Conservation (phyloP, 2,329 filamentous ascomycete genomes). For the Paraconiothyrium sp. region DNA sequence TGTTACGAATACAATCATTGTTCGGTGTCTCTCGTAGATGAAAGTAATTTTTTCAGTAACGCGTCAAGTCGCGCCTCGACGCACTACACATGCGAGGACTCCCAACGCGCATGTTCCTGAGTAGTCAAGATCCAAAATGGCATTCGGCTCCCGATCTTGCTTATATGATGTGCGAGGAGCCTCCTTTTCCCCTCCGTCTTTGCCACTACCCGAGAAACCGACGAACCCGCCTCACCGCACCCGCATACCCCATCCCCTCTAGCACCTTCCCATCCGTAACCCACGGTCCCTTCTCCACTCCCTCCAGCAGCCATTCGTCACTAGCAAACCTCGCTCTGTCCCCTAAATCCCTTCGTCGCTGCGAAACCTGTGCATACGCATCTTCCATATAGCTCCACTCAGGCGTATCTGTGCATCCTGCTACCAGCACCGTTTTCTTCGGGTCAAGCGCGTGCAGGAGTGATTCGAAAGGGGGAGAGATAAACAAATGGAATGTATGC, state of each 20-base stretch:
- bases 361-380: conserved; percentile 23
- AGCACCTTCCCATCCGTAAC: conserved; percentile 29
- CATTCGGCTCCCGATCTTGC: background rate
- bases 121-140: background rate
- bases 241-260: conserved; percentile 44
- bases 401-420: conserved; percentile 42
- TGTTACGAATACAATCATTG: background rate
- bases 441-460: conserved; percentile 32
- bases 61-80: too few relatives aligned
- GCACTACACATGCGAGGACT: background rate
- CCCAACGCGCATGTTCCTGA: background rate
- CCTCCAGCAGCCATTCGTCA: conserved; percentile 18
- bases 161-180: too few relatives aligned
- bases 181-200: background rate
- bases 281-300: conserved; percentile 30
- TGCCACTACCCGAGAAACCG: conserved; percentile 33
- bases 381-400: conserved; percentile 50
- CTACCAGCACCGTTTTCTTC: conserved; percentile 43
- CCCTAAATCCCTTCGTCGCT: conserved; percentile 2
- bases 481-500: conserved; percentile 70
- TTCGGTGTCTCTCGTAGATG: background rate
- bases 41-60: background rate
- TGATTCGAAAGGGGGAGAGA: conserved; percentile 60
- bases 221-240: conserved; percentile 38
- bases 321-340: conserved; percentile 18